Conservation (phyloP, 2,329 filamentous ascomycete genomes). For the Clonostachys sp. region DNA sequence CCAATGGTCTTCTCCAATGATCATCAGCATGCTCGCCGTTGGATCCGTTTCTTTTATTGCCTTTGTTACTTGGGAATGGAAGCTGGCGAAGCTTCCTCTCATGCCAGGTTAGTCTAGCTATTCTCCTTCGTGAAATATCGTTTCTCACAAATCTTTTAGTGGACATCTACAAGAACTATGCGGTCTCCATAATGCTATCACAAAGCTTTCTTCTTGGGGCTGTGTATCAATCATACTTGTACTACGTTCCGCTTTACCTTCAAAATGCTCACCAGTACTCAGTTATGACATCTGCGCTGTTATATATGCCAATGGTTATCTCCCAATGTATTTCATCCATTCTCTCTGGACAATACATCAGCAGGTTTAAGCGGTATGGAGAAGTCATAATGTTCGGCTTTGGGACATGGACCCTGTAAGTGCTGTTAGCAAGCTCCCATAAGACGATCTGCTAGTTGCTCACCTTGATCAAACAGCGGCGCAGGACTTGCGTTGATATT, state of each 20-base stretch:
- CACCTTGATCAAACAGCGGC: slow-evolving; percentile 17
- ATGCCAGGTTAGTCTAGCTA: slow-evolving; percentile 45
- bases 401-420: slow-evolving; percentile 25
- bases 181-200: slow-evolving; percentile 48
- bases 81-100: slow-evolving; percentile 67
- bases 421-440: too few species aligned
- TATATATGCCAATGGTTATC: slow-evolving; percentile 43
- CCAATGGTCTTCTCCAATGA: slow-evolving; percentile 61
- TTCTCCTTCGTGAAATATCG: background rate
- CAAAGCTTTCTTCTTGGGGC: slow-evolving; percentile 58
- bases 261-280: slow-evolving; percentile 43
- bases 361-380: slow-evolving; percentile 48
- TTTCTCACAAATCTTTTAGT: slow-evolving; percentile 18
- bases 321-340: slow-evolving; percentile 40
- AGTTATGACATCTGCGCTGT: slow-evolving; percentile 39
- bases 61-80: slow-evolving; percentile 68
- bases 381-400: slow-evolving; percentile 47
- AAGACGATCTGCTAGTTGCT: too few species aligned
- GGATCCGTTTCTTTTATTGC: slow-evolving; percentile 53
- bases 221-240: slow-evolving; percentile 54
- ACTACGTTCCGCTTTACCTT: slow-evolving; percentile 58
- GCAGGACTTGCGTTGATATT: slow-evolving; percentile 48
- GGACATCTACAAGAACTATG: slow-evolving; percentile 46
- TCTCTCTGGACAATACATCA: slow-evolving; percentile 52
- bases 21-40: slow-evolving; percentile 69